Base-by-base conservation (phyloP, 78 protist species). In the Monocercomonoides exilis region DNA sequence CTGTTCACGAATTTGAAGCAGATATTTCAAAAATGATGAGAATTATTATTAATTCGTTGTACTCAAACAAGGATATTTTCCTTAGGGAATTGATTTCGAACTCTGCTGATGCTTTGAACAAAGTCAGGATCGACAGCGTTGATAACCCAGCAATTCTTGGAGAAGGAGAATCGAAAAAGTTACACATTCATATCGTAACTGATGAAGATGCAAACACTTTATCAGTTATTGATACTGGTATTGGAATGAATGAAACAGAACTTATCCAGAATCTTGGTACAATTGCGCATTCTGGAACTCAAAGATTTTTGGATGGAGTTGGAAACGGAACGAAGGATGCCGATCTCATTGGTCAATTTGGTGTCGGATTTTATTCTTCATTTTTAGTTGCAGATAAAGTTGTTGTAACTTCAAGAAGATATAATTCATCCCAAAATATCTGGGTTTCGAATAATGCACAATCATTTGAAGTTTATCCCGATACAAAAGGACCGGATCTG, bases 281-380 rank as follows among this genome's bases (percentile, higher is more conserved):
- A 42, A 93, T 96, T 81, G 98, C 97, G 35, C 54, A 89, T 77
- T 95, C 96, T 32, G 99, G 98, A 1, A 96, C 99, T 36, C 84
- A 86, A 85, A 0, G 32, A 2, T 81, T 80, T 77, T 77, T 2
- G 11, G 99, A 98, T 91, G 97, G 96, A n/a, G 89, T 97, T 41
- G 80, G 85, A 80, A 91, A 93, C 21, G 99, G 99, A 41, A 98
- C 97, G 11, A 98, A 97, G 90, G 90, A 88, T 35, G n/a, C n/a
- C n/a, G 88, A 88, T 89, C 91, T 98, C 45, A 98, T 98, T 81
- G 99, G 99, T 34, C 99, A 98, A 92, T 98, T 98, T 85, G 99
- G 99, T 87, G 99, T 98, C 54, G 99, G 99, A 38, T 98, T 98
- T 93, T 98, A 98, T 94, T 96, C 99, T n/a, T 93, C 94, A 4